Evolutionary conservation across 2,329 filamentous ascomycete genomes (phyloP).

Genomic region (Verticillium albo-atrum): DNA sequence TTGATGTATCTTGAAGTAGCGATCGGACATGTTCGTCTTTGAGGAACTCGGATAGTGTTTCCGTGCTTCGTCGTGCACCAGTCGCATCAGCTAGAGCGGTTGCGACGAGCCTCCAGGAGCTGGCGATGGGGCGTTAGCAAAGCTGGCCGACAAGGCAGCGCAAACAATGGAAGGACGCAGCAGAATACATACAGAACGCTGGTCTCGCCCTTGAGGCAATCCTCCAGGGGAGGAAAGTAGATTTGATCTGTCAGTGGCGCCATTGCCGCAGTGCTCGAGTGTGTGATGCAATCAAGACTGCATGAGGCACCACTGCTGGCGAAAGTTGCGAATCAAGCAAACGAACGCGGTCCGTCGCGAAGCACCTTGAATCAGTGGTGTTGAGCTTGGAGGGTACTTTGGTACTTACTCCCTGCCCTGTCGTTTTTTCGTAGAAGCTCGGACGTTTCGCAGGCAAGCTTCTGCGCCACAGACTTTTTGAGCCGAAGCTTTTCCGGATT

Average conservation of each 20-base stretch:
- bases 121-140: constrained; percentile 18
- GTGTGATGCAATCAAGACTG: constrained; percentile 6
- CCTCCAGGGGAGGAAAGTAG: constrained; percentile 81
- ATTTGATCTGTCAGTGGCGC: constrained; percentile 63
- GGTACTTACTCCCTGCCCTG: neutral
- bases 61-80: constrained; percentile 48
- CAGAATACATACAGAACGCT: constrained; percentile 65
- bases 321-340: constrained; percentile 20
- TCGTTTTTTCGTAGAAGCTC: neutral
- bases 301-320: constrained; percentile 12
- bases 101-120: constrained; percentile 59
- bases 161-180: constrained; percentile 1
- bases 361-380: constrained; percentile 2
- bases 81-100: constrained; percentile 51
- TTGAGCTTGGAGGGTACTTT: constrained; percentile 1
- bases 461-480: neutral
- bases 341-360: constrained; percentile 8
- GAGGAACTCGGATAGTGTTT: constrained; percentile 64
- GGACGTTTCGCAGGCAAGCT: neutral
- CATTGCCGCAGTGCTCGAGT: constrained; percentile 51
- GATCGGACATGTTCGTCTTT: constrained; percentile 62
- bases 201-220: constrained; percentile 76
- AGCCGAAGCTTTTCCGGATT: neutral
- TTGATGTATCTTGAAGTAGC: constrained; percentile 64
- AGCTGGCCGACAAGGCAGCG: constrained; percentile 4